Evolutionary conservation across 495 filamentous ascomycete species (phyloP), one percentile per base, ranked within the genome.

Genomic region (Aspergillus coremiiformis): DNA sequence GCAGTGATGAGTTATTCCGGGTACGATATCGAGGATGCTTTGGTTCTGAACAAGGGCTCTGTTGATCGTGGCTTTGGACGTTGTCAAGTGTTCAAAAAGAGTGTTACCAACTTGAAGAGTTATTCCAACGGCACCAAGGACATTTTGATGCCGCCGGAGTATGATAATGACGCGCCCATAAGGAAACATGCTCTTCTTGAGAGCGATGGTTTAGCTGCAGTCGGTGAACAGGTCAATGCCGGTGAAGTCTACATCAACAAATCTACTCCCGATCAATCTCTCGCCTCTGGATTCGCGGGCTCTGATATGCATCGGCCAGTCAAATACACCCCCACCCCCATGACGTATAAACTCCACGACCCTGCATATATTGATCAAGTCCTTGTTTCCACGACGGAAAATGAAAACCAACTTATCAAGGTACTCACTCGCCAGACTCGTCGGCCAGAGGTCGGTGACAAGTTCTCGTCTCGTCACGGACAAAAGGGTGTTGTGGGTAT

Each of bases 1-100:
- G 93, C 93, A 8, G 94, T 99, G 59, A 97, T 97, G 94, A 95
- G 89, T 58, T 99, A 95, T 67, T 96, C 90, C 3, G 93, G 93
- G 12, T 99, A 99, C 68, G 94, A 99, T 82, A 97, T 97, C 62
- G 93, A 99, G 75, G 93, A 99, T 75, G 94, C 93, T 12, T 77
- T 99, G 5, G 91, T 99, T 2, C 63, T 99, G 51, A 99, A 97
- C 76, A 96, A 95, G 72, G 89, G 89, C 23, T 95, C 89, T 1
- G 83, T 85, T 35, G 93, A 99, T 63, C 80, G 93, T 55, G 94
- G 93, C 6, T 97, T 96, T 57, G 94, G 93, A 27, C 83, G 93
- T 14, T 96, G 92, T 64, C 94, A 97, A 60, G 94, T 99, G 7
- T 93, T 95, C 77, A 83, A 85, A 45, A 94, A 90, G 61, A 90